phyloP scores from a whole-genome alignment of 441 rosid genomes.

The Theobroma grandiflorum region DNA sequence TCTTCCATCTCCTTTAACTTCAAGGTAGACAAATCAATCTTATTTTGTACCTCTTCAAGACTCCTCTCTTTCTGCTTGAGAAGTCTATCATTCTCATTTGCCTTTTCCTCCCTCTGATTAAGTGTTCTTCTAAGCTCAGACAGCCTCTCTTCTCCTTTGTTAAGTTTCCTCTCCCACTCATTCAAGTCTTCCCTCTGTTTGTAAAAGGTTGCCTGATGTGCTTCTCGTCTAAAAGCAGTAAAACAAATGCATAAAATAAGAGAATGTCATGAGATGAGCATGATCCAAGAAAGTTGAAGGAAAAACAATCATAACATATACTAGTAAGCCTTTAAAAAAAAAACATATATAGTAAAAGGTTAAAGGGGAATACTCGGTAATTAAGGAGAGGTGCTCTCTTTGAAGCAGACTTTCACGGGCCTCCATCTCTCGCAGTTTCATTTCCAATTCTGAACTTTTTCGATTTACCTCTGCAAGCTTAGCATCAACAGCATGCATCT shows the following conservation, averaged over 20 bases:
- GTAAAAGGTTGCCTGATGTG: constrained; percentile 67
- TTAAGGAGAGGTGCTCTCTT: constrained; percentile 72
- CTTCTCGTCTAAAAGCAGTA: constrained; percentile 71
- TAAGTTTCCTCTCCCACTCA: constrained; percentile 79
- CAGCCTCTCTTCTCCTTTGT: constrained; percentile 54
- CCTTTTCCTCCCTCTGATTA: constrained; percentile 61
- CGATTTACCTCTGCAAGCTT: constrained; percentile 69
- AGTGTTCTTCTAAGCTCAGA: constrained; percentile 59
- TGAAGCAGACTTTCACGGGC: constrained; percentile 67
- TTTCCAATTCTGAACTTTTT: constrained; percentile 71
- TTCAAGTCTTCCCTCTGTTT: constrained; percentile 76
- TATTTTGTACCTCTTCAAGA: constrained; percentile 63
- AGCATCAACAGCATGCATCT: constrained; percentile 57
- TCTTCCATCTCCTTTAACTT: constrained; percentile 67
- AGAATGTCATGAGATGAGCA: constrained; percentile 20
- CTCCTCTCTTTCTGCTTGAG: constrained; percentile 59
- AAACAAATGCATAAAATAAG: constrained; percentile 28
- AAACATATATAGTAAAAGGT: background rate
- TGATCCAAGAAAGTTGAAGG: constrained; percentile 12
- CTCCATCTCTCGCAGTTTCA: constrained; percentile 74
- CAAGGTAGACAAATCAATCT: constrained; percentile 51
- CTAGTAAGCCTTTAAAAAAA: too few relatives aligned
- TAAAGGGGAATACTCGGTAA: constrained; percentile 62
- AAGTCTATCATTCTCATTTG: constrained; percentile 54
- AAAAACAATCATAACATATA: constrained; percentile 16